Percentiles rank a stretch among this genome's conserved stretches.
Conservation (phyloP, 2,329 filamentous ascomycete species). For the Grosmannia serpens region DNA sequence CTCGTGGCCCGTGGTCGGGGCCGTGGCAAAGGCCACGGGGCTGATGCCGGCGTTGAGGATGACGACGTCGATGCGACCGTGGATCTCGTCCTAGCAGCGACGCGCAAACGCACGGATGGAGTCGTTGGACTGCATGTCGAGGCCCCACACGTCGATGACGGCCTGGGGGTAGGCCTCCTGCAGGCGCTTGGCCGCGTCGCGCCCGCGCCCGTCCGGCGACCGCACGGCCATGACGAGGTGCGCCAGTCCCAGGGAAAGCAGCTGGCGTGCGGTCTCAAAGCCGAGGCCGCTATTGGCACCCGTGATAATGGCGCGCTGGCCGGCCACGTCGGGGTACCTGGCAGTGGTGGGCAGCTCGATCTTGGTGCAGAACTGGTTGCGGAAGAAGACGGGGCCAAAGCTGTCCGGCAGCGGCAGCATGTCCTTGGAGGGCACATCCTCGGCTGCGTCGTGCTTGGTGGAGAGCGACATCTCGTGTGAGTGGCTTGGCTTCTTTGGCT, state of each 20-base stretch:
- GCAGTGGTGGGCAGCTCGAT: conserved; percentile 5
- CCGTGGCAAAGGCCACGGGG: background rate
- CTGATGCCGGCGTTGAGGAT: conserved; percentile 6
- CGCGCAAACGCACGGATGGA: conserved; percentile 23
- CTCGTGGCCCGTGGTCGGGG: conserved; percentile 12
- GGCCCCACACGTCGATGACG: conserved; percentile 24
- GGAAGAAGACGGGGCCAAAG: conserved; percentile 5
- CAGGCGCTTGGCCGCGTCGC: background rate
- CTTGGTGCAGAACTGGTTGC: conserved; percentile 8
- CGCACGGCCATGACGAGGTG: conserved; percentile 12
- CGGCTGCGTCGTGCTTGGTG: too few relatives aligned
- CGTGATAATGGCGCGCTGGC: conserved; percentile 6
- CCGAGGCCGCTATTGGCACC: conserved; percentile 12
- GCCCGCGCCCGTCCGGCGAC: background rate
- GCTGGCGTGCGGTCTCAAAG: conserved; percentile 8
- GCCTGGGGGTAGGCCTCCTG: background rate
- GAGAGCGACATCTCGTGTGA: too few relatives aligned
- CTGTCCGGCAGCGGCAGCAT: background rate
- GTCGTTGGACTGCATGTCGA: conserved; percentile 25
- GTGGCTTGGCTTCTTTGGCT: too few relatives aligned
- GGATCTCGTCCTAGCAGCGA: background rate
- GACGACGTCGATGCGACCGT: conserved; percentile 4
- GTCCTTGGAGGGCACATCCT: conserved; percentile 4
- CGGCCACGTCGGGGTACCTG: background rate
- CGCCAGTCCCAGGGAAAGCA: conserved; percentile 6